Conservation (phyloP, 208 protist genomes). For the Acanthamoeba triangularis region DNA sequence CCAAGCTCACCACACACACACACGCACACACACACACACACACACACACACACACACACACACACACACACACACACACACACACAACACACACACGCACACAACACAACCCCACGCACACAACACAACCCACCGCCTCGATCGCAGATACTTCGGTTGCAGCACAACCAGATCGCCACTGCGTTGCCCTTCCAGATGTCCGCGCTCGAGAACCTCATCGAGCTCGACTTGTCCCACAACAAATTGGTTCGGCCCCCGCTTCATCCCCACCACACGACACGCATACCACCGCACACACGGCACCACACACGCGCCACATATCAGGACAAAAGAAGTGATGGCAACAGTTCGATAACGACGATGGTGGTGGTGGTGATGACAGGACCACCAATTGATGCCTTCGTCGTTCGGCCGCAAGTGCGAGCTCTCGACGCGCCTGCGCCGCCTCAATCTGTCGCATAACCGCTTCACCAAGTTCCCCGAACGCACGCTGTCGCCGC, state of each 20-base stretch:
- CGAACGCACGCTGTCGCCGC: slow-evolving; percentile 17
- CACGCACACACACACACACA: background rate
- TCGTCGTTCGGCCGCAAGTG: slow-evolving; percentile 51
- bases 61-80: background rate
- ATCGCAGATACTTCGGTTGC: background rate
- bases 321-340: background rate
- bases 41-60: too few species aligned
- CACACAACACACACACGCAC: background rate
- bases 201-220: background rate
- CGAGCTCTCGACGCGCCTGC: slow-evolving; percentile 37
- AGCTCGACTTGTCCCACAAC: slow-evolving; percentile 55
- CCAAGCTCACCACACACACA: background rate
- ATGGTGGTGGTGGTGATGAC: background rate
- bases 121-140: background rate
- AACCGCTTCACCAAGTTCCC: slow-evolving; percentile 55
- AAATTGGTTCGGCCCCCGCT: background rate
- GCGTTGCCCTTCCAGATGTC: slow-evolving; percentile 48
- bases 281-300: too few species aligned
- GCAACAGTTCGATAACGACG: too few species aligned
- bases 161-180: slow-evolving; percentile 1
- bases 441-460: background rate
- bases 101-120: too few species aligned
- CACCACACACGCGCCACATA: background rate
- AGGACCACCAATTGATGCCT: slow-evolving; percentile 57
- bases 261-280: background rate